Percentiles rank a stretch among this genome's conserved stretches.
Conservation (phyloP, 495 filamentous ascomycete species). For the Penicillium paxilli region DNA sequence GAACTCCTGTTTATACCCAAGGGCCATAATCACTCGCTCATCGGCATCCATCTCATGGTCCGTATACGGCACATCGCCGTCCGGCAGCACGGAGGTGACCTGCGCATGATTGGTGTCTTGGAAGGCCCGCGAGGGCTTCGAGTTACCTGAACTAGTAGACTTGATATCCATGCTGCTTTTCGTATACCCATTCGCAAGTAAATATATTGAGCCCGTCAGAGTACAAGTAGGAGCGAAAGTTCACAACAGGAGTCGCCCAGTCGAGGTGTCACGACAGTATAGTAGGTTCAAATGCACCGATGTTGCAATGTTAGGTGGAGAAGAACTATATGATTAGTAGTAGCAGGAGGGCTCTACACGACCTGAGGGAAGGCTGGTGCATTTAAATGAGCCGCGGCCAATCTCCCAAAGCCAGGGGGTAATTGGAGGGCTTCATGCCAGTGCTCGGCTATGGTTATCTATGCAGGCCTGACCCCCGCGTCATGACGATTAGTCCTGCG, state of each 20-base stretch:
- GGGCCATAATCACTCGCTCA: conserved; percentile 66
- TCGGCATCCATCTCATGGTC: conserved; percentile 57
- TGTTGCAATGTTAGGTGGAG: too few species aligned
- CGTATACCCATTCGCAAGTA: background rate
- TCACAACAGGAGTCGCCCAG: background rate
- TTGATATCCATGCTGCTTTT: conserved; percentile 13
- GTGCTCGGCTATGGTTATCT: conserved; percentile 18
- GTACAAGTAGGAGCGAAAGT: background rate
- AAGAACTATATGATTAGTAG: too few species aligned
- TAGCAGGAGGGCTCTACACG: background rate
- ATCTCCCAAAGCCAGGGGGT: background rate
- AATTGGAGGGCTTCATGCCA: too few species aligned
- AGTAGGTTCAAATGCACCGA: too few species aligned
- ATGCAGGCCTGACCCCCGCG: conserved; percentile 4
- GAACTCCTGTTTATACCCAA: conserved; percentile 81
- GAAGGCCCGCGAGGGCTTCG: conserved; percentile 18
- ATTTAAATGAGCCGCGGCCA: background rate
- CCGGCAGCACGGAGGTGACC: conserved; percentile 67
- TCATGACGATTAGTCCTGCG: background rate
- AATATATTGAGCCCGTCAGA: background rate
- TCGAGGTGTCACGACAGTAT: background rate
- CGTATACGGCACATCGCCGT: conserved; percentile 61
- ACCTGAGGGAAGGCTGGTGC: background rate
- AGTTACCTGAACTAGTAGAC: conserved; percentile 9
- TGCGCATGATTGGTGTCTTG: conserved; percentile 48